A percentile compares a stretch with the other conserved stretches of the same genome.
Conservation (phyloP, 2,329 filamentous ascomycete genomes). For the Fusarium miscanthi region DNA sequence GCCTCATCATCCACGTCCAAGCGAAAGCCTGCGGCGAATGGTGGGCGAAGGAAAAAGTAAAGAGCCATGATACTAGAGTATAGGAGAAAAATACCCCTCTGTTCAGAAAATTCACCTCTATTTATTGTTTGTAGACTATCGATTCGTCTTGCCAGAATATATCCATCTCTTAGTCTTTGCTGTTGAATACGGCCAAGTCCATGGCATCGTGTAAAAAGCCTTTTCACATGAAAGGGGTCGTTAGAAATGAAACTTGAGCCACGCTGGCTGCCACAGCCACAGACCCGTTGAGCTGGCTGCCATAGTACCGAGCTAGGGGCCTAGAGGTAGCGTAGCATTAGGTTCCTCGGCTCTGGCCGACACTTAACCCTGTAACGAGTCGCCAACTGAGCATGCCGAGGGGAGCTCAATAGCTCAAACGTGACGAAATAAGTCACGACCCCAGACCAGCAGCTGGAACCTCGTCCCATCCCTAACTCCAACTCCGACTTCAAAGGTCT, state of each 20-base stretch:
- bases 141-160: slow-evolving; percentile 23
- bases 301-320: neutral
- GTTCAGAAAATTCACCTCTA: slow-evolving; percentile 7
- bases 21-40: slow-evolving; percentile 50
- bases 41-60: slow-evolving; percentile 52
- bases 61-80: slow-evolving; percentile 15
- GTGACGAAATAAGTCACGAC: slow-evolving; percentile 33
- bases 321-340: neutral
- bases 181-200: neutral
- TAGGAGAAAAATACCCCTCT: slow-evolving; percentile 18
- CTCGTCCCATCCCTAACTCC: slow-evolving; percentile 2
- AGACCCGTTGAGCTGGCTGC: slow-evolving; percentile 6
- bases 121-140: slow-evolving; percentile 27
- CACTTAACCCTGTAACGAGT: slow-evolving; percentile 38
- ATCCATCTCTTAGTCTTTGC: neutral
- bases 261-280: slow-evolving; percentile 23
- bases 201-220: neutral
- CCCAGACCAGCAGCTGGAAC: slow-evolving; percentile 8
- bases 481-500: neutral
- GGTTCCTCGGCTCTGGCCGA: slow-evolving; percentile 43
- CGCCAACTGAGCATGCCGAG: slow-evolving; percentile 19
- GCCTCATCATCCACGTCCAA: slow-evolving; percentile 52
- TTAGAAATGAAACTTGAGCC: slow-evolving; percentile 9
- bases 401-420: slow-evolving; percentile 8
- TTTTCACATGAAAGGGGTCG: slow-evolving; percentile 28